Evolutionary conservation across 2,329 filamentous ascomycete species (phyloP), one percentile per base, ranked within the genome.

Genomic region (Diaporthe amygdali): DNA sequence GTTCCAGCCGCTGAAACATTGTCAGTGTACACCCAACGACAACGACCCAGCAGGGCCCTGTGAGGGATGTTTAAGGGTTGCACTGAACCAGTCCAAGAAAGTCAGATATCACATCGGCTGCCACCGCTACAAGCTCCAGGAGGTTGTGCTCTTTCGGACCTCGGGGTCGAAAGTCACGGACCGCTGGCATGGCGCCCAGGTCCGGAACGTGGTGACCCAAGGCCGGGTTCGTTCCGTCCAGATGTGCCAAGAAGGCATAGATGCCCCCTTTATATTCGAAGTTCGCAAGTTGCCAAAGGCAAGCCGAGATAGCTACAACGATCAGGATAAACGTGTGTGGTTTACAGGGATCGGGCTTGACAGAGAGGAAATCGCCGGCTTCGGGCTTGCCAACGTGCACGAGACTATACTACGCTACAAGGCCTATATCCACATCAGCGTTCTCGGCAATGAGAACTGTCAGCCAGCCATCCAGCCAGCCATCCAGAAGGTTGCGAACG

Each of bases 21-120:
- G n/a, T n/a, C n/a, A n/a, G 84, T 87, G 85, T 73, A 61, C 74
- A 3, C 76, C 78, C 25, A 79, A 85, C 68, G 70, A 73, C 12
- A 70, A 74, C 12, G 74, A 81, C 55, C 74, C 79, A 17, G 51
- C 79, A 22, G 78, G 77, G 17, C 76, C 78, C 6, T 88, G 86
- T 75, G 12, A 78, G 2, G 82, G 81, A 2, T 88, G 86, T 72
- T 72, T 76, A 8, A 75, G 74, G 1, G 79, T 85, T 3, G 77
- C 79, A 25, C 7, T 22, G 14, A 77, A 75, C 34, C 79, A 79
- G 0, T 86, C 85, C 0, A 83, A 82, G 47, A 88, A 86, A 73
- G 83, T 84, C 2, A 82, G 88, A 6, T 86, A 88, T 68, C 78
- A 79, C 30, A 75, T 84, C 5, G 80, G 81, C 0, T 89, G 87